These are phyloP conservation scores for Backusella psychrophila DNA, from an alignment of 192 early-diverging fungal species.

Conservation along the genomic window DNA sequence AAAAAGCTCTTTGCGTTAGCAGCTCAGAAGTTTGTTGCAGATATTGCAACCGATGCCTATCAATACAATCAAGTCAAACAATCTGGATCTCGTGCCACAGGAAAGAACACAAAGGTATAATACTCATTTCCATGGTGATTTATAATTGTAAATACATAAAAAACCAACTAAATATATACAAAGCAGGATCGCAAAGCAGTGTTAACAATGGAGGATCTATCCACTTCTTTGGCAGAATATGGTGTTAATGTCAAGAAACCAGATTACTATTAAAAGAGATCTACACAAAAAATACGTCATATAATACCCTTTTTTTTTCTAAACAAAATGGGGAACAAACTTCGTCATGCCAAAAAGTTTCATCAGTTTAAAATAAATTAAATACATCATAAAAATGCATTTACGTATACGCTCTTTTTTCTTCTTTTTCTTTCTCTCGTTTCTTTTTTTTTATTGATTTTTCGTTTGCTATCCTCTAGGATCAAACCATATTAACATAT, in stretches of 20 bases:
- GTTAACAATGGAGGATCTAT: constrained; percentile 90
- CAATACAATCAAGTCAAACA: constrained; percentile 78
- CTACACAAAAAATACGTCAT: neutral
- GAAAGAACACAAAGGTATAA: constrained; percentile 22
- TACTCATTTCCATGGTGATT: neutral
- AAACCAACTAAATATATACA: neutral
- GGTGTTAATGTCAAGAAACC: constrained; percentile 96
- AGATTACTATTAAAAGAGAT: constrained; percentile 74
- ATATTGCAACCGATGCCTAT: constrained; percentile 83
- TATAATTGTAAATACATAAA: neutral
- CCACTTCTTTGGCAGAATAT: constrained; percentile 85
- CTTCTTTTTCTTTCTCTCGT: neutral
- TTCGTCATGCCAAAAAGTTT: constrained; percentile 8
- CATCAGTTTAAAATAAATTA: neutral
- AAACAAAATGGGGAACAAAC: neutral
- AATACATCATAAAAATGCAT: neutral
- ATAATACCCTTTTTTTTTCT: neutral
- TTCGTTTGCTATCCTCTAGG: neutral
- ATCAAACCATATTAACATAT: too few relatives aligned
- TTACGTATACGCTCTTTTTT: neutral
- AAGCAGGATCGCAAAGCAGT: constrained; percentile 79
- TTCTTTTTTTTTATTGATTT: neutral
- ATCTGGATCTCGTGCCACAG: constrained; percentile 48
- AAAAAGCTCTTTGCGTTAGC: constrained; percentile 80
- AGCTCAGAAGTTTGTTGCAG: constrained; percentile 84